Base-by-base conservation (phyloP, 495 filamentous ascomycete genomes). In the Hyaloscypha hepaticicola region DNA sequence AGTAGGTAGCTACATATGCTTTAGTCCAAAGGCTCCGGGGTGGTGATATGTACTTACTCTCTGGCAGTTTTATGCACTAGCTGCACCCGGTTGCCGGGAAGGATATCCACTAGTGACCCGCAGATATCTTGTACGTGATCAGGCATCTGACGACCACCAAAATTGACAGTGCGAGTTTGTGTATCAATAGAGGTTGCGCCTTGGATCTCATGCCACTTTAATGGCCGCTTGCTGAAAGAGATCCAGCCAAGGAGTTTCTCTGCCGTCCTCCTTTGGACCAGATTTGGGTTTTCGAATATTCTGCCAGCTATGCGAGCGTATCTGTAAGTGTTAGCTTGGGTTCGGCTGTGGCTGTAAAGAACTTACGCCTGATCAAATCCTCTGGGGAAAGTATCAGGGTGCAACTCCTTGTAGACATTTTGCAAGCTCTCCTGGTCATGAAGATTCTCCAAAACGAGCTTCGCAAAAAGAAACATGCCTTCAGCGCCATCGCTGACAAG, bases 391-490 rank as follows among this genome's bases (percentile, higher is more conserved):
- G 61, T 75, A 19, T 68, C 49, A 1, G 68, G 63, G 19, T 69
- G 58, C n/a, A 79, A 19, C 58, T 81, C 76, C 1, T 66, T 53
- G 25, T 72, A 66, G 3, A 83, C 29, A 33, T 71, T 45, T 24
- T 64, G 56, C 34, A 58, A 41, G 16, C 65, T 75, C 7, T 69
- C 56, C 60, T 81, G 79, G 9, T 67, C 56, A 3, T 72, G 49
- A 19, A 83, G 66, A 60, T 82, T 77, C 19, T 74, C 60, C 55
- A 81, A 72, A 2, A 79, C 77, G 26, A 83, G 69, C 22, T 70
- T 71, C n/a, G 78, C 78, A 63, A 74, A 83, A 3, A 83, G 68
- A 68, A 82, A 83, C 78, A 82, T 82, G 66, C 66, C 69, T 55
- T 70, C 5, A 48, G 74, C 66, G 60, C 71, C 58, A 9, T 66